Percentiles rank a stretch among this genome's conserved stretches.
Evolutionary conservation across 2,329 filamentous ascomycete species (phyloP).

Genomic region (Acephala macrosclerotiorum): DNA sequence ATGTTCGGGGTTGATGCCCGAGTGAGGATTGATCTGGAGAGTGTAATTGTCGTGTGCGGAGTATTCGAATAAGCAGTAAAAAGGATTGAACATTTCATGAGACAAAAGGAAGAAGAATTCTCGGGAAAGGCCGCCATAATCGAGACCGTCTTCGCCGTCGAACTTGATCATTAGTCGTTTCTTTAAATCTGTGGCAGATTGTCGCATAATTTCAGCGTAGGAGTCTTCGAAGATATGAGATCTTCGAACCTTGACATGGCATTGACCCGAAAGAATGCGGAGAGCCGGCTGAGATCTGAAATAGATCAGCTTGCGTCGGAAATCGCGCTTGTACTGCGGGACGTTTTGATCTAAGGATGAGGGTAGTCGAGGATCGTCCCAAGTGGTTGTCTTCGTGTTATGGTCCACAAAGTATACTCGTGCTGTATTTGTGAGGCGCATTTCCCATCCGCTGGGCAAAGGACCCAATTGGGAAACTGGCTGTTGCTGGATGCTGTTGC

Average conservation of each 20-base stretch:
- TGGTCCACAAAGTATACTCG: conserved; percentile 99
- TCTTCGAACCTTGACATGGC: conserved; percentile 95
- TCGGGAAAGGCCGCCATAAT: conserved; percentile 96
- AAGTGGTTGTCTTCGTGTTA: conserved; percentile 99
- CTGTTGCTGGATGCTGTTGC: conserved; percentile 92
- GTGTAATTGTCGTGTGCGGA: conserved; percentile 99
- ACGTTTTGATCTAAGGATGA: conserved; percentile 98
- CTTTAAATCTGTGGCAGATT: conserved; percentile 94
- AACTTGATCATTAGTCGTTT: conserved; percentile 99
- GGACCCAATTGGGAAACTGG: conserved; percentile 96
- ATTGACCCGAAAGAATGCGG: conserved; percentile 94
- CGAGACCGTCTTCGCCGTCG: conserved; percentile 95
- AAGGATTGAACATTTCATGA: conserved; percentile 99
- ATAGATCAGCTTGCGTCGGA: conserved; percentile 97
- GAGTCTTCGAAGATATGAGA: conserved; percentile 99
- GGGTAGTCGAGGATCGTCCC: conserved; percentile 95
- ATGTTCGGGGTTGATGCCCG: conserved; percentile 98
- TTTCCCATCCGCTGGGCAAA: conserved; percentile 97
- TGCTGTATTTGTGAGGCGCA: conserved; percentile 97
- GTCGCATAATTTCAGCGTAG: conserved; percentile 97
- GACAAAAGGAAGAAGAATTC: conserved; percentile 99
- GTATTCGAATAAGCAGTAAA: conserved; percentile 99
- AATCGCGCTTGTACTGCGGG: conserved; percentile 99
- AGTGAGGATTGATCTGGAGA: conserved; percentile 98
- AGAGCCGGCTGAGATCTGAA: conserved; percentile 98